These are phyloP conservation scores for Lepidium didymum DNA, from an alignment of 345 rosid genomes.

Conservation along the genomic window DNA sequence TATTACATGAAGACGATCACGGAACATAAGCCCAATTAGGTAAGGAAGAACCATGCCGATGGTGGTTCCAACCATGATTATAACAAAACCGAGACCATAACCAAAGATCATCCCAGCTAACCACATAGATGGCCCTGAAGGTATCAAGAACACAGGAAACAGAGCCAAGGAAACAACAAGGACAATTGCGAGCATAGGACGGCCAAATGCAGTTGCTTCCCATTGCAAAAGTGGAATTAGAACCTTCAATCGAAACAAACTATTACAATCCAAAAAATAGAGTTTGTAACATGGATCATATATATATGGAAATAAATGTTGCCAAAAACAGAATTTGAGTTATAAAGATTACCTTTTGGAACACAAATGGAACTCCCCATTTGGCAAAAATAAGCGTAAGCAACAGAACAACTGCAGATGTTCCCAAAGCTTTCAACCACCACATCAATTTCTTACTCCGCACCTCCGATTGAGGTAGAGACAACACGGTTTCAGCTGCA, in stretches of 20 bases:
- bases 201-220: slow-evolving; percentile 99
- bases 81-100: slow-evolving; percentile 80
- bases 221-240: slow-evolving; percentile 80
- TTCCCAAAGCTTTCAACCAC: slow-evolving; percentile 58
- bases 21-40: slow-evolving; percentile 68
- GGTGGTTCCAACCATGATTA: slow-evolving; percentile 95
- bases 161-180: slow-evolving; percentile 81
- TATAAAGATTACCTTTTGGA: slow-evolving; percentile 43
- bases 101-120: slow-evolving; percentile 98
- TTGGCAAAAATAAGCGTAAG: slow-evolving; percentile 43
- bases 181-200: slow-evolving; percentile 82
- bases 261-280: slow-evolving; percentile 10
- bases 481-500: slow-evolving; percentile 25
- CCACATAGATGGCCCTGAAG: slow-evolving; percentile 99
- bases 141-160: slow-evolving; percentile 89
- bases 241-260: slow-evolving; percentile 40
- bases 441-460: slow-evolving; percentile 30
- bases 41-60: slow-evolving; percentile 89
- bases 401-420: slow-evolving; percentile 24
- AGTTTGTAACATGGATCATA: background rate
- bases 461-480: slow-evolving; percentile 26
- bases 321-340: background rate
- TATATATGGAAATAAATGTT: background rate
- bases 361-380: slow-evolving; percentile 86
- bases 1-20: slow-evolving; percentile 86